These are phyloP conservation scores for Lagenidium giganteum DNA, from an alignment of 352 stramenopile species.

Conservation along the genomic window DNA sequence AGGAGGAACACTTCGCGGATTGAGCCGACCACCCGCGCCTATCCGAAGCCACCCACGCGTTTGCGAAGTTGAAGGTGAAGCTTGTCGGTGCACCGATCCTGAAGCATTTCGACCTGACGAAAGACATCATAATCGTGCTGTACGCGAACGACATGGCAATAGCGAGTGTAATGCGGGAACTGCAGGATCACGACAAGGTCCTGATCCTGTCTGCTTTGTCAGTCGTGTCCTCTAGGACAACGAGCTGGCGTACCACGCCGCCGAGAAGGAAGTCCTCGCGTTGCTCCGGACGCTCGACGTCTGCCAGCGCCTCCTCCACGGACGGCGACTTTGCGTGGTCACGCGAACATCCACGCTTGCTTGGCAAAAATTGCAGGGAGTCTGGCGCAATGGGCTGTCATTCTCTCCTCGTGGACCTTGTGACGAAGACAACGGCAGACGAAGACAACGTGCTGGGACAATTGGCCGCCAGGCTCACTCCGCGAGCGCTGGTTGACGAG, in stretches of 20 bases:
- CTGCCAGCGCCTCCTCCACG: too few relatives aligned
- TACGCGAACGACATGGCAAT: conserved; percentile 18
- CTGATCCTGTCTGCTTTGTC: conserved; percentile 18
- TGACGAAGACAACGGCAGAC: too few relatives aligned
- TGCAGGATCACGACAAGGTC: conserved; percentile 19
- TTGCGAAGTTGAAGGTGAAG: conserved; percentile 20
- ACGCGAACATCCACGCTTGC: too few relatives aligned
- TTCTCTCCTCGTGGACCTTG: too few relatives aligned
- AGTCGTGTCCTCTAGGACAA: conserved; percentile 9
- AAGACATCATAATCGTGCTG: conserved; percentile 15
- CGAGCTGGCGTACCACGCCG: conserved; percentile 10
- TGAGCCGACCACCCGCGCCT: too few relatives aligned
- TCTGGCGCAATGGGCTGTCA: too few relatives aligned
- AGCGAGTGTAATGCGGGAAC: conserved; percentile 18
- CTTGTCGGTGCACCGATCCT: conserved; percentile 13
- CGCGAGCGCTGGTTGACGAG: too few relatives aligned
- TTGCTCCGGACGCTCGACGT: conserved; percentile 6
- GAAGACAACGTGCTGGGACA: too few relatives aligned
- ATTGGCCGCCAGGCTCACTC: too few relatives aligned
- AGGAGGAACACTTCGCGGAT: conserved; percentile 12
- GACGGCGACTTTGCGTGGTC: too few relatives aligned
- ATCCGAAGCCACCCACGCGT: conserved; percentile 11
- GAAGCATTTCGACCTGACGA: conserved; percentile 5
- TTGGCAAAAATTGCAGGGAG: too few relatives aligned
- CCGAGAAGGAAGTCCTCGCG: conserved; percentile 15